These are phyloP conservation scores for Peniophora sp. DNA, from an alignment of 1,284 basidiomycete genomes.

Conservation along the genomic window DNA sequence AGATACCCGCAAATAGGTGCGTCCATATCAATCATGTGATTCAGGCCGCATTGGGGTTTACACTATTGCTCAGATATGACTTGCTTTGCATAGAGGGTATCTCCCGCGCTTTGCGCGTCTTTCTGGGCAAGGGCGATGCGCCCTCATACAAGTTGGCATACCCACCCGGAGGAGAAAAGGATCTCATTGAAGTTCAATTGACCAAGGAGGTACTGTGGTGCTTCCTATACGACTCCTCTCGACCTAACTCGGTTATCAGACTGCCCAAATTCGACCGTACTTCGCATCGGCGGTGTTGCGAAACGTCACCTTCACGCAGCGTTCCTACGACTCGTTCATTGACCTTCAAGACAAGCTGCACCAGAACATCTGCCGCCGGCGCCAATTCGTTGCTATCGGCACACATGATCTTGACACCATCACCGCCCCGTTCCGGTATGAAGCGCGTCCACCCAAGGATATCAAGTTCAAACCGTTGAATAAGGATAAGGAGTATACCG, in stretches of 20 bases:
- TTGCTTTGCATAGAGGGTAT: slow-evolving; percentile 97
- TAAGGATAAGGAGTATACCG: slow-evolving; percentile 69
- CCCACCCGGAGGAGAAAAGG: slow-evolving; percentile 57
- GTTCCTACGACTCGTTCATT: slow-evolving; percentile 95
- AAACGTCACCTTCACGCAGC: slow-evolving; percentile 81
- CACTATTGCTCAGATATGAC: slow-evolving; percentile 70
- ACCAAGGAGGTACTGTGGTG: slow-evolving; percentile 57
- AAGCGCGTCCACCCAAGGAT: slow-evolving; percentile 80
- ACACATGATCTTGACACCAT: slow-evolving; percentile 96
- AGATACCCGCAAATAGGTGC: slow-evolving; percentile 91
- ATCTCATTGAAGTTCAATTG: slow-evolving; percentile 62
- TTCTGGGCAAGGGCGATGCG: slow-evolving; percentile 67
- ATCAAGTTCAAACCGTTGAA: slow-evolving; percentile 89
- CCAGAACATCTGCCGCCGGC: slow-evolving; percentile 87
- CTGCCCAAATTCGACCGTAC: slow-evolving; percentile 78
- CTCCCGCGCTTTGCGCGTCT: slow-evolving; percentile 80
- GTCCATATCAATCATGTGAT: slow-evolving; percentile 8
- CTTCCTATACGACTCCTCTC: slow-evolving; percentile 1
- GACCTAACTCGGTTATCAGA: no score
- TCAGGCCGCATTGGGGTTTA: neutral
- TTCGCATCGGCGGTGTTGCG: slow-evolving; percentile 90
- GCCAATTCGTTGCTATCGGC: slow-evolving; percentile 93
- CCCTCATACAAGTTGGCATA: slow-evolving; percentile 69
- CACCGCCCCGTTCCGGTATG: slow-evolving; percentile 83
- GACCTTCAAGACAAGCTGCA: slow-evolving; percentile 98